Evolutionary conservation across 2,329 filamentous ascomycete species (phyloP).

Genomic region (Penicillium sp.): DNA sequence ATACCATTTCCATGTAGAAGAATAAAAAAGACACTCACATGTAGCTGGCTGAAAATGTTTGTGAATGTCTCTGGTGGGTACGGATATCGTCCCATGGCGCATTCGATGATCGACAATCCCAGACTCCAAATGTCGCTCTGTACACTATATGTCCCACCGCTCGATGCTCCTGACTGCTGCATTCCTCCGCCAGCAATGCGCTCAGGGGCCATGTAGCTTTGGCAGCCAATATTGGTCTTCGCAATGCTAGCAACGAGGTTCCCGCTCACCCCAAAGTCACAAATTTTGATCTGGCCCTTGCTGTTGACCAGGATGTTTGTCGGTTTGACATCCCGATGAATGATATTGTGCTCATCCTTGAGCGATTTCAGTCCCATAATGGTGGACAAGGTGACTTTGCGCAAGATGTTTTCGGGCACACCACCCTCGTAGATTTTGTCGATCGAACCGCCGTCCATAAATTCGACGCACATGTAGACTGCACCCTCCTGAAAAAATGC

Average conservation of each 20-base stretch:
- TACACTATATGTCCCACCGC: slow-evolving; percentile 88
- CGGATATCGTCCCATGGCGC: slow-evolving; percentile 88
- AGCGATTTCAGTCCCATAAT: slow-evolving; percentile 86
- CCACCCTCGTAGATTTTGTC: slow-evolving; percentile 93
- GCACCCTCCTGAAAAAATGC: slow-evolving; percentile 99
- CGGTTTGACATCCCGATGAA: slow-evolving; percentile 96
- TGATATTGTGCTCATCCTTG: slow-evolving; percentile 98
- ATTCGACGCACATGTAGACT: slow-evolving; percentile 98
- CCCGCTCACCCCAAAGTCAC: slow-evolving; percentile 95
- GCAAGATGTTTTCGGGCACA: slow-evolving; percentile 80
- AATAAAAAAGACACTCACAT: slow-evolving; percentile 61
- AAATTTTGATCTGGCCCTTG: slow-evolving; percentile 91
- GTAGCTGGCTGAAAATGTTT: slow-evolving; percentile 96
- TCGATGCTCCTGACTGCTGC: slow-evolving; percentile 65
- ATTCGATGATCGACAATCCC: slow-evolving; percentile 92
- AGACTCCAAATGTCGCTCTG: slow-evolving; percentile 98
- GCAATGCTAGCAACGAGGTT: slow-evolving; percentile 97
- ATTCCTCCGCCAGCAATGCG: slow-evolving; percentile 84
- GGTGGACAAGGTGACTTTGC: slow-evolving; percentile 86
- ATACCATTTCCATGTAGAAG: not conserved
- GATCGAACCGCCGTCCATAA: slow-evolving; percentile 97
- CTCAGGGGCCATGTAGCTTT: slow-evolving; percentile 99
- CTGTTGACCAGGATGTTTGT: slow-evolving; percentile 97
- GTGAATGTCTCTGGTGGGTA: slow-evolving; percentile 97
- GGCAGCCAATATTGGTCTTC: slow-evolving; percentile 97